Base-by-base conservation (phyloP, 2,329 filamentous ascomycete genomes). In the Neonectria hederae region DNA sequence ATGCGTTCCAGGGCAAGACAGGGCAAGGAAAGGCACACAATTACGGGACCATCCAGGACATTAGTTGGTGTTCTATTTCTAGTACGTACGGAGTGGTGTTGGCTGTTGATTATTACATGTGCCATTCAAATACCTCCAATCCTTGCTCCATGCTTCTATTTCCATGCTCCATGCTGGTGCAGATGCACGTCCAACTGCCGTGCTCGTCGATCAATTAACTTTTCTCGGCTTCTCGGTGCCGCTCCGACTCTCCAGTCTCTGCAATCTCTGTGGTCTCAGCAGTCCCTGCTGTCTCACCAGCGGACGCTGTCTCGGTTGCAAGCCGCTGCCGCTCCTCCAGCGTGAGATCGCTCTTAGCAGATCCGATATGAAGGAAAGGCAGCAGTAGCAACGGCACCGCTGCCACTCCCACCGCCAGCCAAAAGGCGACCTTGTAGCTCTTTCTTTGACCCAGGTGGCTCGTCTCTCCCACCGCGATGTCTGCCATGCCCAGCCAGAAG, bases 401-500 rank as follows among this genome's bases (percentile, higher is more conserved):
- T 9, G 69, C 68, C 22, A 73, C 65, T 7, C 72, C 68, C 26
- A 74, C 71, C 2, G 70, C 63, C 40, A 74, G 30, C 72, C 72
- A 74, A 28, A 74, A 74, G 14, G 69, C 72, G 22, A 69, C 66
- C 64, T 74, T 65, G 56, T 74, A 74, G 30, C 72, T 74, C 62
- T 73, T 55, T n/a, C 68, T 53, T 40, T 83, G 64, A 2, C 76
- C 65, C 10, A 76, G 77, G 11, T 81, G 83, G 48, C 80, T 78
- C 10, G 76, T 76, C 42, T 76, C 66, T 0, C 81, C 81, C n/a
- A 81, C 77, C 3, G 76, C 76, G 13, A 92, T 83, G 72, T 92
- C 89, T 5, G 86, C 87, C 64, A 90, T 84, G 0, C 87, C 89
- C 14, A 92, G 81, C 69, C 86, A 84, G 30, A 92, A 78, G 2